Percentiles rank a stretch among this genome's conserved stretches.
These are phyloP conservation scores for Coprinellus micaceus DNA, from an alignment of 768 basidiomycete genomes.

Conservation along the genomic window DNA sequence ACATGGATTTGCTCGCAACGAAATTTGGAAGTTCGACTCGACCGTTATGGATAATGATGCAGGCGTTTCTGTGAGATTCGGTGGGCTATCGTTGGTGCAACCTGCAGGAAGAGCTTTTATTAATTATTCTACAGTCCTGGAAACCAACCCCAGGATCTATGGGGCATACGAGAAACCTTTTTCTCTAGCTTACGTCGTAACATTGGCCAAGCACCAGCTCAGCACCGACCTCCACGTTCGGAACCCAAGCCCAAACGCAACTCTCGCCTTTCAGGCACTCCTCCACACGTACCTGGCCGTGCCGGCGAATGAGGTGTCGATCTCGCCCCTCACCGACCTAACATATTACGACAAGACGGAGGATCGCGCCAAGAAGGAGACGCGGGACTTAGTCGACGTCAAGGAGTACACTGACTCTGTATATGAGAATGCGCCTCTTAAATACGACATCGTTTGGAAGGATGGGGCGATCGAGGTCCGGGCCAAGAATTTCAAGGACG, in stretches of 20 bases:
- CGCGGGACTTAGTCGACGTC: slow-evolving; percentile 64
- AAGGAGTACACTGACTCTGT: slow-evolving; percentile 67
- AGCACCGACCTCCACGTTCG: slow-evolving; percentile 77
- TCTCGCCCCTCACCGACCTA: slow-evolving; percentile 62
- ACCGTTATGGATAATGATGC: slow-evolving; percentile 64
- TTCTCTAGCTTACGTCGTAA: slow-evolving; percentile 76
- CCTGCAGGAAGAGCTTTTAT: background rate
- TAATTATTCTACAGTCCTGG: slow-evolving; percentile 45
- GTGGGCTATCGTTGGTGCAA: slow-evolving; percentile 40
- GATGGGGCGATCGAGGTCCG: slow-evolving; percentile 52
- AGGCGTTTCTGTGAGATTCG: slow-evolving; percentile 72
- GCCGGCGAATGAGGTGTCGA: slow-evolving; percentile 53
- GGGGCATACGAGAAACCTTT: slow-evolving; percentile 63
- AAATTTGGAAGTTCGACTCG: slow-evolving; percentile 65
- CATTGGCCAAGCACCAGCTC: slow-evolving; percentile 68
- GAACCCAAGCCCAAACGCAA: slow-evolving; percentile 52
- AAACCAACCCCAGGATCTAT: slow-evolving; percentile 55
- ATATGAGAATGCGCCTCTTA: slow-evolving; percentile 59
- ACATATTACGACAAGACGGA: slow-evolving; percentile 83
- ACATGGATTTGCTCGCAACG: slow-evolving; percentile 89
- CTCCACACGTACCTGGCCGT: slow-evolving; percentile 87
- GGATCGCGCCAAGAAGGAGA: slow-evolving; percentile 54
- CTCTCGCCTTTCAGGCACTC: slow-evolving; percentile 86
- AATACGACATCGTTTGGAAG: slow-evolving; percentile 60
- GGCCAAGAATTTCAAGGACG: slow-evolving; percentile 60